Evolutionary conservation across 805 yeast genomes (phyloP).

Genomic region (Kluyveromyces lactis): DNA sequence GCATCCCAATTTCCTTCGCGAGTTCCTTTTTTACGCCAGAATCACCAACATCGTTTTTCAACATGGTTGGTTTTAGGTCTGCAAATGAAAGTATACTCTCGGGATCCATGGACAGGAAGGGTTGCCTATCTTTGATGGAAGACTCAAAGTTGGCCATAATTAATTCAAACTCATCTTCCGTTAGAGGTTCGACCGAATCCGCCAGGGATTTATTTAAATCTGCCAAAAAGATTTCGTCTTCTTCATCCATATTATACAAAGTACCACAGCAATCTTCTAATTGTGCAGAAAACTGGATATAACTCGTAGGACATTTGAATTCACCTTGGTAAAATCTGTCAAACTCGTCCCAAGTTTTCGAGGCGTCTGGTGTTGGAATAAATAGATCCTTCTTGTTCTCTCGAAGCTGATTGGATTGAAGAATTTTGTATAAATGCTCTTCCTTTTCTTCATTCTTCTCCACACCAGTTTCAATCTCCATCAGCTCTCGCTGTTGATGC

Average conservation of each 20-base stretch:
- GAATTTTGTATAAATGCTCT: constrained; percentile 87
- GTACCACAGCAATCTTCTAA: constrained; percentile 92
- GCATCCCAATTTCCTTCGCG: constrained; percentile 45
- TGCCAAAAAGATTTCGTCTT: constrained; percentile 61
- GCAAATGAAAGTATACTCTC: constrained; percentile 59
- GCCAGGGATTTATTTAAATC: constrained; percentile 29
- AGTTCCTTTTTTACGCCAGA: constrained; percentile 51
- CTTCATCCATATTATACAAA: constrained; percentile 84
- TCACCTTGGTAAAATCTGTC: constrained; percentile 56
- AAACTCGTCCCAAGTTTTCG: constrained; percentile 73
- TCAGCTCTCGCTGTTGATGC: constrained; percentile 68
- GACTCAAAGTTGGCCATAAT: constrained; percentile 67
- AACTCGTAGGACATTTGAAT: constrained; percentile 66
- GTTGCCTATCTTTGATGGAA: constrained; percentile 73
- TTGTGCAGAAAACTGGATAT: constrained; percentile 84
- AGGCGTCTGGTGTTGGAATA: constrained; percentile 96
- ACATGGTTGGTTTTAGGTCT: constrained; percentile 52
- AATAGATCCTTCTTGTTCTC: constrained; percentile 44
- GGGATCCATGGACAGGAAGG: constrained; percentile 82
- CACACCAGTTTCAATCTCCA: constrained; percentile 93
- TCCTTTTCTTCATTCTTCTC: constrained; percentile 97
- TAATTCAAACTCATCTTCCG: constrained; percentile 82
- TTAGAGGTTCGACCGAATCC: constrained; percentile 31
- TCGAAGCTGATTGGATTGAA: constrained; percentile 47
- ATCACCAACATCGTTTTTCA: constrained; percentile 32